Evolutionary conservation across 805 yeast genomes (phyloP), one percentile per base, ranked within the genome.

Genomic region (Metschnikowia anglica): DNA sequence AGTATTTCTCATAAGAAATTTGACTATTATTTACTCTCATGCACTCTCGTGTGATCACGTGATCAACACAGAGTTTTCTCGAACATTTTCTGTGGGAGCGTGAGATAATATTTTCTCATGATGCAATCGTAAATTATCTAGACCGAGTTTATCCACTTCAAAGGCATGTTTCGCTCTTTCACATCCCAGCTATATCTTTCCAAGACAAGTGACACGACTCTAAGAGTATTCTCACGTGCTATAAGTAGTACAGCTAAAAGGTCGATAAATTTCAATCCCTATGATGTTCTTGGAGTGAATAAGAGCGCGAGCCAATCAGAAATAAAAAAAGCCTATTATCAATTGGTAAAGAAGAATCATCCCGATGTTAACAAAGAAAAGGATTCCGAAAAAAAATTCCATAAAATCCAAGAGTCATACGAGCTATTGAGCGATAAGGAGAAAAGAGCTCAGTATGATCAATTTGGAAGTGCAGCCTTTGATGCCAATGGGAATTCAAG

Each of bases 321-420:
- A 16, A 93, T 93, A 66, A 93, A 93, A 65, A 90, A 90, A 65
- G 91, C 96, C 2, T 93, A 93, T 68, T 89, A 89, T 62, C 84
- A 88, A 58, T 71, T 93, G 50, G 99, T 97, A 12, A 93, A 93
- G 65, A 79, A 91, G 62, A 89, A 73, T 64, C 99, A 93, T 65
- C 99, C 99, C 0, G 99, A 93, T 69, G 87, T 93, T 34, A 93
- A 91, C 65, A 93, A 91, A 65, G 97, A 87, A 50, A 77, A 79
- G 19, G 91, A 78, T 15, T 93, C 98, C 0, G 96, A 91, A 55
- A 79, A 80, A 59, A 81, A 81, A 63, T 93, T 93, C 69, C 98
- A 93, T 59, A 88, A 86, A 56, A 78, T 93, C 51, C 98, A 91
- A 60, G 93, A 86, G 51, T 95, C 97, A 1, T 93, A 95, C 60